Percentiles rank a stretch among this genome's conserved stretches.
Evolutionary conservation across 257 asterid species (phyloP).

Genomic region (Ocimum tenuiflorum): DNA sequence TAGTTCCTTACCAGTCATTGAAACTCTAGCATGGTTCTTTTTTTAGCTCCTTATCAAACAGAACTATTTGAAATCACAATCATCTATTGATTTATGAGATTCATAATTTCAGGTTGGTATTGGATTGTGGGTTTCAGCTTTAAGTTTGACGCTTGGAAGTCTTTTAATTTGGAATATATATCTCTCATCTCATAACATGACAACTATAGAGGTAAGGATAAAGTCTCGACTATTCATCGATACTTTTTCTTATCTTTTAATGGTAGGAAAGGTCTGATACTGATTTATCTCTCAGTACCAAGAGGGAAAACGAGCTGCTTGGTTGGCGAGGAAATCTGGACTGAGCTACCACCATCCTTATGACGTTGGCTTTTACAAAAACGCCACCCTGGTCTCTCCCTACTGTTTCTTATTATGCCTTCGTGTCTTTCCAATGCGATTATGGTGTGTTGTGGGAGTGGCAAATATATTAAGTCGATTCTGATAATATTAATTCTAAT

Average conservation of each 20-base stretch:
- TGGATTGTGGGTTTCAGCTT: constrained; percentile 38
- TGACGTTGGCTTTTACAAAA: constrained; percentile 65
- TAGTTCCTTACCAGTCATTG: neutral
- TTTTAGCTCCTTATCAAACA: neutral
- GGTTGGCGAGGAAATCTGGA: constrained; percentile 95
- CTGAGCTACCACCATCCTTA: constrained; percentile 63
- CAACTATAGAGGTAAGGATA: constrained; percentile 84
- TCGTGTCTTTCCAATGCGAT: neutral
- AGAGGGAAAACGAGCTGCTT: constrained; percentile 70
- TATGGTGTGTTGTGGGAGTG: neutral
- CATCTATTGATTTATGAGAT: neutral
- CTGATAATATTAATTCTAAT: neutral
- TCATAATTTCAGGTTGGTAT: constrained; percentile 39
- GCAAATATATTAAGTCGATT: neutral
- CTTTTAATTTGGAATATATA: constrained; percentile 80
- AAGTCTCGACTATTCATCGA: neutral
- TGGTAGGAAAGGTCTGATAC: constrained; percentile 18
- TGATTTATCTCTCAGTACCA: constrained; percentile 43
- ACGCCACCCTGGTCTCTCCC: constrained; percentile 54
- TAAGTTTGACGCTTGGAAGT: constrained; percentile 57
- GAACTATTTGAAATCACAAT: neutral
- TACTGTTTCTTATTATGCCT: constrained; percentile 23
- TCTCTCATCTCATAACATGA: constrained; percentile 69
- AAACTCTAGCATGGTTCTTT: neutral
- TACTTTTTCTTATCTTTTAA: neutral